Conservation (phyloP, 1,139 yeast species). For the Fermentozyma sake region DNA sequence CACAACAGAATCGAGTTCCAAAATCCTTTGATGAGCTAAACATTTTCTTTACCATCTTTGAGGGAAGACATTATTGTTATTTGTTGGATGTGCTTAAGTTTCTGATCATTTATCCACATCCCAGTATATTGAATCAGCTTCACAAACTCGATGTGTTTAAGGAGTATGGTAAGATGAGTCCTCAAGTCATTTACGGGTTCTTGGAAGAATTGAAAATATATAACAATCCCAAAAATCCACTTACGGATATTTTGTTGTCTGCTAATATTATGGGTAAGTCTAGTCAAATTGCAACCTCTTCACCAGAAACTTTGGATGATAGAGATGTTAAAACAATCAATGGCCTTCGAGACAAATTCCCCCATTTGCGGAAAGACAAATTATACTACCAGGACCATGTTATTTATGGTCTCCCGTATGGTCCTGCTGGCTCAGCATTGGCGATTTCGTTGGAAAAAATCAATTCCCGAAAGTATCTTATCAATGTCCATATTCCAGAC, state of each 20-base stretch:
- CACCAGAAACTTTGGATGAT: constrained; percentile 7
- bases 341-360: constrained; percentile 19
- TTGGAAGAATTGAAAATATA: constrained; percentile 24
- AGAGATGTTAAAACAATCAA: constrained; percentile 1
- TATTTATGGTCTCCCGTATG: constrained; percentile 25
- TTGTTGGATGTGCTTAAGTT: constrained; percentile 30
- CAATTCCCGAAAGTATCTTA: constrained; percentile 24
- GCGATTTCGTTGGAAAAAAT: constrained; percentile 33
- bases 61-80: constrained; percentile 22
- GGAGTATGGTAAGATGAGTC: no score
- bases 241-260: constrained; percentile 30
- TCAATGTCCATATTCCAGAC: constrained; percentile 47
- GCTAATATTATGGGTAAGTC: constrained; percentile 25
- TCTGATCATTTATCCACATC: constrained; percentile 33
- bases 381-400: constrained; percentile 24
- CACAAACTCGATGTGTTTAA: constrained; percentile 14
- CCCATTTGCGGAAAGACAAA: constrained; percentile 22
- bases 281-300: constrained; percentile 17
- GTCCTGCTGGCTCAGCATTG: constrained; percentile 5
- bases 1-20: constrained; percentile 9
- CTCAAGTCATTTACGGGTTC: constrained; percentile 11
- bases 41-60: constrained; percentile 29
- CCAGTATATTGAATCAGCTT: constrained; percentile 13
- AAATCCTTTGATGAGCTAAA: constrained; percentile 20
- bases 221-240: constrained; percentile 14